Evolutionary conservation across 495 filamentous ascomycete species (phyloP).

Genomic region (Chaetomium cochliodes): DNA sequence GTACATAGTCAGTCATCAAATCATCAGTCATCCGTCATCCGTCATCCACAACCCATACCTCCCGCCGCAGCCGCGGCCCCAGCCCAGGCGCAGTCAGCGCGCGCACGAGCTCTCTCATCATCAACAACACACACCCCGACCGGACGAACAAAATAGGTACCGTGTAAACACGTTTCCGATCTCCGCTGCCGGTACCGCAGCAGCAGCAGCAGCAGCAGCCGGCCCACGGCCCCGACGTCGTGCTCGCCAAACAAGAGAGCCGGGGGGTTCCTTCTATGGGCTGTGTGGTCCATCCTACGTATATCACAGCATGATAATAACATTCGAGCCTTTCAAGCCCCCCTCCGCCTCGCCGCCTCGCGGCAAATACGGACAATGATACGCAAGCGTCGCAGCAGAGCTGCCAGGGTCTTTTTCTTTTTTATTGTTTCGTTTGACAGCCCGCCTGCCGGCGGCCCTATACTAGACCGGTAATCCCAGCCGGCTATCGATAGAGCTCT

Average conservation of each 20-base stretch:
- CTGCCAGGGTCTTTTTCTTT: not conserved
- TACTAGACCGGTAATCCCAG: not conserved
- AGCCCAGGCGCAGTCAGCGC: conserved; percentile 3
- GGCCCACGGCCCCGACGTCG: not conserved
- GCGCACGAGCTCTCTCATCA: not conserved
- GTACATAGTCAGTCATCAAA: not conserved
- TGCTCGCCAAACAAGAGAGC: not conserved
- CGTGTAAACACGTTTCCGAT: not conserved
- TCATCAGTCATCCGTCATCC: not conserved
- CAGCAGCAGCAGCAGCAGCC: no score
- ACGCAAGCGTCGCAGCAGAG: not conserved
- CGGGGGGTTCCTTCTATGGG: no score
- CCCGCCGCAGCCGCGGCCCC: no score
- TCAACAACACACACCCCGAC: not conserved
- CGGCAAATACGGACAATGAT: not conserved
- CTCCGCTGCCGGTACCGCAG: not conserved
- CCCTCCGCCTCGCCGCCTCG: not conserved
- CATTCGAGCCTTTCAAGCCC: not conserved
- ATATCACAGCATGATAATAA: not conserved
- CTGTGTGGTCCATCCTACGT: not conserved
- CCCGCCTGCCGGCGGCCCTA: not conserved
- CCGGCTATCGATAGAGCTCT: not conserved
- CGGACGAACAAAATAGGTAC: no score
- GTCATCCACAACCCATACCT: not conserved
- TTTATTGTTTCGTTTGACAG: not conserved